Conservation (phyloP, 805 yeast species). For the Nakazawaea laoshanensis region DNA sequence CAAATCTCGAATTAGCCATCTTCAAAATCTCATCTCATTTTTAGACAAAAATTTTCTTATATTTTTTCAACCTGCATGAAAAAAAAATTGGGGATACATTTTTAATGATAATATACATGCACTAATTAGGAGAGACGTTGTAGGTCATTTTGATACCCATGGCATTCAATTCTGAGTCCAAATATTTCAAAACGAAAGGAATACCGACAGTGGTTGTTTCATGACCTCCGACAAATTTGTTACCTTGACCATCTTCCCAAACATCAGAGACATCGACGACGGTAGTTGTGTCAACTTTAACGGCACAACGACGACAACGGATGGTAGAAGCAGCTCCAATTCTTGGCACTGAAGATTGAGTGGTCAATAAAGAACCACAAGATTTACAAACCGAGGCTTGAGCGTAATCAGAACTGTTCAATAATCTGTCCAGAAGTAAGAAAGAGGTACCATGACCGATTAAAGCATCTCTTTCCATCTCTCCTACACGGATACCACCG, state of each 20-base stretch:
- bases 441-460: constrained; percentile 98
- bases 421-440: constrained; percentile 86
- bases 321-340: constrained; percentile 72
- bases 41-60: not conserved
- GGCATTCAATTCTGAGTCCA: constrained; percentile 92
- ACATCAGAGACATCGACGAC: constrained; percentile 58
- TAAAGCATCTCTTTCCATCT: constrained; percentile 98
- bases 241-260: constrained; percentile 98
- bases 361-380: constrained; percentile 87
- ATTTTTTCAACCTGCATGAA: not conserved
- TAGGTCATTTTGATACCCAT: constrained; percentile 95
- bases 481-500: constrained; percentile 99
- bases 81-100: not conserved
- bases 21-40: not conserved
- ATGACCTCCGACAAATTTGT: constrained; percentile 83
- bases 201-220: constrained; percentile 93
- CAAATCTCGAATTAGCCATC: constrained; percentile 22
- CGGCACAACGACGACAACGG: constrained; percentile 89
- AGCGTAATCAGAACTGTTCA: constrained; percentile 93
- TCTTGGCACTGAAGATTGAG: constrained; percentile 87
- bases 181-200: constrained; percentile 91
- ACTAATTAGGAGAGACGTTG: constrained; percentile 57
- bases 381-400: constrained; percentile 84
- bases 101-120: not conserved
- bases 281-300: constrained; percentile 45